Percentiles rank a stretch among this genome's conserved stretches.
phyloP scores from a whole-genome alignment of 169 alveolate genomes.

The Cryptosporidium ryanae region DNA sequence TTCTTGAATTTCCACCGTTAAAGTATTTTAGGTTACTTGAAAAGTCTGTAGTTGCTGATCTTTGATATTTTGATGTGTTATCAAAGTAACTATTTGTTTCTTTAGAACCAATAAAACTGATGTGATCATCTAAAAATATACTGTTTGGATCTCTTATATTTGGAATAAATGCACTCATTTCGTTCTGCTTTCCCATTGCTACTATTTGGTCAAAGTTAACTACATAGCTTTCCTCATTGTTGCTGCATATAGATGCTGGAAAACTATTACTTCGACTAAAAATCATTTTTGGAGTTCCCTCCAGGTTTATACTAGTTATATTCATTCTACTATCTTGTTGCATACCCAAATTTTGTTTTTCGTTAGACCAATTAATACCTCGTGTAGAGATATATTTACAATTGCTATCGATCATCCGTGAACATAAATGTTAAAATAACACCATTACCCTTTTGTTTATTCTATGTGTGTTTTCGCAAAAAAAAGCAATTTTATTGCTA shows the following conservation, averaged over 20 bases:
- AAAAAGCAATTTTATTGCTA: too few species aligned
- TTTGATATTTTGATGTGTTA: slow-evolving; percentile 41
- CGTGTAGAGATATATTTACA: slow-evolving; percentile 17
- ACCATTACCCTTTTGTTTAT: neutral
- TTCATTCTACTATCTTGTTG: neutral
- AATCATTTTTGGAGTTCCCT: slow-evolving; percentile 3
- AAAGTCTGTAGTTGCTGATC: slow-evolving; percentile 56
- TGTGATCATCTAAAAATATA: slow-evolving; percentile 36
- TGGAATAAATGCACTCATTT: slow-evolving; percentile 16
- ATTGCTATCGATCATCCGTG: slow-evolving; percentile 16
- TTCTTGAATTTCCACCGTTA: slow-evolving; percentile 13
- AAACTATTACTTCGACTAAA: slow-evolving; percentile 68
- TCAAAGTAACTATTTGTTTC: slow-evolving; percentile 44
- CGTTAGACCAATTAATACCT: slow-evolving; percentile 8
- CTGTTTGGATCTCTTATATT: slow-evolving; percentile 10
- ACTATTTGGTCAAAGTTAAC: slow-evolving; percentile 51
- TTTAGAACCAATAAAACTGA: slow-evolving; percentile 32
- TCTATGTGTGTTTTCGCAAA: too few species aligned
- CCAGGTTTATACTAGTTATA: neutral
- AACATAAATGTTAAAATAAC: slow-evolving; percentile 1
- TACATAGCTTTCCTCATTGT: slow-evolving; percentile 63
- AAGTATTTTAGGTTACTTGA: slow-evolving; percentile 30
- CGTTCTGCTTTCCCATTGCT: slow-evolving; percentile 25
- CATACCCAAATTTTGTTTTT: neutral
- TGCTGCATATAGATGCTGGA: slow-evolving; percentile 24